phyloP scores from a whole-genome alignment of 1,284 basidiomycete genomes.

The Moesziomyces globuligerus region DNA sequence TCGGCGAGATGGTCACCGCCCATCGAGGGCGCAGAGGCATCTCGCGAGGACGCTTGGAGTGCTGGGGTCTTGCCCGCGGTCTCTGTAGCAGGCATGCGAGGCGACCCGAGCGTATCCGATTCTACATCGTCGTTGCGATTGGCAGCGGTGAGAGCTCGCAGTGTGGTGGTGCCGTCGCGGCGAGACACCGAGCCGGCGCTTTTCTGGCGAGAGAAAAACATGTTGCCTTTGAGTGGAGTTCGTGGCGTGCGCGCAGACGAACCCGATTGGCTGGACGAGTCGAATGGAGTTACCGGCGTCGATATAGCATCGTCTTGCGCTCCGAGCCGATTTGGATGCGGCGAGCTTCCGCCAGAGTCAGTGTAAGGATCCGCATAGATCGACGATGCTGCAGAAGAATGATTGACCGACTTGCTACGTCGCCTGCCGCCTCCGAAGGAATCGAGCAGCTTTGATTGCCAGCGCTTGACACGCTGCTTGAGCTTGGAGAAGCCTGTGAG shows the following conservation, averaged over 20 bases:
- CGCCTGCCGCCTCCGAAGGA: slow-evolving; percentile 37
- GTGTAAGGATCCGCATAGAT: slow-evolving; percentile 18
- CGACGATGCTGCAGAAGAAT: slow-evolving; percentile 31
- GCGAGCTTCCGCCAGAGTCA: slow-evolving; percentile 27
- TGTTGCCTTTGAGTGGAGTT: slow-evolving; percentile 36
- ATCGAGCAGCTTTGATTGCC: slow-evolving; percentile 54
- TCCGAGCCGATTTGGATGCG: slow-evolving; percentile 8
- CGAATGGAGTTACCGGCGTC: slow-evolving; percentile 21
- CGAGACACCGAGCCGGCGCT: slow-evolving; percentile 32
- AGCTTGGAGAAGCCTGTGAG: slow-evolving; percentile 62
- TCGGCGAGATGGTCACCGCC: slow-evolving; percentile 9
- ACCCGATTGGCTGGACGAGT: slow-evolving; percentile 29
- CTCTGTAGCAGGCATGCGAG: slow-evolving; percentile 2
- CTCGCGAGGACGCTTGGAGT: slow-evolving; percentile 1
- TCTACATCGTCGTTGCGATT: slow-evolving; percentile 17
- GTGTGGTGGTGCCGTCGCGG: slow-evolving; percentile 24
- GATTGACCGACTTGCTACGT: slow-evolving; percentile 33
- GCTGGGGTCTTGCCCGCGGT: background rate
- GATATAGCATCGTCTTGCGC: slow-evolving; percentile 13
- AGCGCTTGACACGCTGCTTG: slow-evolving; percentile 58
- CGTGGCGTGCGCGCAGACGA: slow-evolving; percentile 29
- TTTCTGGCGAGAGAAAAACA: slow-evolving; percentile 41
- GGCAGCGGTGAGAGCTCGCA: slow-evolving; percentile 25
- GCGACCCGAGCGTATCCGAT: slow-evolving; percentile 10
- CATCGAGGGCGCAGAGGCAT: no score